A percentile compares a stretch with the other conserved stretches of the same genome.
Conservation (phyloP, 805 yeast species). For the Saturnispora quitensis region DNA sequence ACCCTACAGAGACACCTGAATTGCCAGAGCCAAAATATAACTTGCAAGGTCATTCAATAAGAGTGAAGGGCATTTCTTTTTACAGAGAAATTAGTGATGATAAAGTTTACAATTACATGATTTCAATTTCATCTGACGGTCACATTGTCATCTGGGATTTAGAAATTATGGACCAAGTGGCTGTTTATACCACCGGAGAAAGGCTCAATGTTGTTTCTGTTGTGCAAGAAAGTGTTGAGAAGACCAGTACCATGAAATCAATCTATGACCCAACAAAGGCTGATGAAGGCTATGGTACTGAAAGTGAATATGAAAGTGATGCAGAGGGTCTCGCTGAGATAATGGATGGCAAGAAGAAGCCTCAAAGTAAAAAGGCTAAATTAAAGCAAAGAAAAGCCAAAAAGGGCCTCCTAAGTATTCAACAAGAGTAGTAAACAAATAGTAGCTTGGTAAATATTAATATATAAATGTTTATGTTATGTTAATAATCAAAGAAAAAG, state of each 20-base stretch:
- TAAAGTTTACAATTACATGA: slow-evolving; percentile 36
- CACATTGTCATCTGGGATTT: slow-evolving; percentile 87
- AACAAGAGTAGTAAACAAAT: slow-evolving; percentile 29
- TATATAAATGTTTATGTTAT: background rate
- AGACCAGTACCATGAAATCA: slow-evolving; percentile 53
- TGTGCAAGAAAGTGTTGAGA: slow-evolving; percentile 71
- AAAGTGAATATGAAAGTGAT: slow-evolving; percentile 70
- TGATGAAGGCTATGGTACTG: slow-evolving; percentile 39
- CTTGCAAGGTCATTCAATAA: slow-evolving; percentile 71
- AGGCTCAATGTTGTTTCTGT: slow-evolving; percentile 79
- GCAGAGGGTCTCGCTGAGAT: slow-evolving; percentile 55
- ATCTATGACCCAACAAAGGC: slow-evolving; percentile 29
- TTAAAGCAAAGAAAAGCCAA: slow-evolving; percentile 34
- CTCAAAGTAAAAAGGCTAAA: slow-evolving; percentile 25
- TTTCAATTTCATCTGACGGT: slow-evolving; percentile 90
- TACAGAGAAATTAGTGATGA: slow-evolving; percentile 31
- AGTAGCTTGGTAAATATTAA: background rate
- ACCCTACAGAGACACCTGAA: slow-evolving; percentile 24
- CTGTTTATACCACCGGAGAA: slow-evolving; percentile 86
- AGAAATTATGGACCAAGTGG: slow-evolving; percentile 62
- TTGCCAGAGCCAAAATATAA: slow-evolving; percentile 40
- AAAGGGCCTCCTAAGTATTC: slow-evolving; percentile 39
- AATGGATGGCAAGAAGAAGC: slow-evolving; percentile 39
- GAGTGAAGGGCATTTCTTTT: slow-evolving; percentile 72
- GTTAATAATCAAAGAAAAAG: background rate